Evolutionary conservation across 306 rosid species (phyloP).

Genomic region (Malus sieversii): DNA sequence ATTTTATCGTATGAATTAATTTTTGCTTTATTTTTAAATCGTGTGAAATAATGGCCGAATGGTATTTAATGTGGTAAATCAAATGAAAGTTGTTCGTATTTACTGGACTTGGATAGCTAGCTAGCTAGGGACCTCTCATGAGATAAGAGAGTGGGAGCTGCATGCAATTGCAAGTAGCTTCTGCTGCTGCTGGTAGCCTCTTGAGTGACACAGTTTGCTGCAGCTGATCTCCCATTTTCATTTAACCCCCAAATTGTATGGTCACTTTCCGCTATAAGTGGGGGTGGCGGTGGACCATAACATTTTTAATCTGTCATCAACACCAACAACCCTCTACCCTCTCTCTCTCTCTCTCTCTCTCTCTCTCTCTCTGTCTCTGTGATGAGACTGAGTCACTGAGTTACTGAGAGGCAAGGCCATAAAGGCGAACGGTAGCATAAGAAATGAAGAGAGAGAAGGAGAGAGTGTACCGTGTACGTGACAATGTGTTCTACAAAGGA

Average conservation of each 20-base stretch:
- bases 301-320: constrained; percentile 27
- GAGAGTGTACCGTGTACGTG: not conserved
- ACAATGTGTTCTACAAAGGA: constrained; percentile 1
- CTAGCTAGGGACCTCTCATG: not conserved
- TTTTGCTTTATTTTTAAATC: not conserved
- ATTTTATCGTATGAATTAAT: no score
- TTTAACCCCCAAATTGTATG: constrained; percentile 27
- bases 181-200: not conserved
- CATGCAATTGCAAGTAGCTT: not conserved
- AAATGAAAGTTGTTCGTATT: not conserved
- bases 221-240: constrained; percentile 14
- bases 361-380: not conserved
- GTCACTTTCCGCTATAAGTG: constrained; percentile 68
- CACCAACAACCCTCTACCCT: constrained; percentile 8
- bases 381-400: not conserved
- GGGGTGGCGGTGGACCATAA: constrained; percentile 60
- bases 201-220: not conserved
- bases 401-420: not conserved
- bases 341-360: not conserved
- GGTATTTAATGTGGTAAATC: not conserved
- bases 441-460: not conserved
- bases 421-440: not conserved
- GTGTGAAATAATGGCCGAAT: not conserved
- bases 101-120: not conserved
- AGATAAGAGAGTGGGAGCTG: not conserved